Evolutionary conservation across 768 basidiomycete genomes (phyloP), one percentile per base, ranked within the genome.

Genomic region (Boletus sp.): DNA sequence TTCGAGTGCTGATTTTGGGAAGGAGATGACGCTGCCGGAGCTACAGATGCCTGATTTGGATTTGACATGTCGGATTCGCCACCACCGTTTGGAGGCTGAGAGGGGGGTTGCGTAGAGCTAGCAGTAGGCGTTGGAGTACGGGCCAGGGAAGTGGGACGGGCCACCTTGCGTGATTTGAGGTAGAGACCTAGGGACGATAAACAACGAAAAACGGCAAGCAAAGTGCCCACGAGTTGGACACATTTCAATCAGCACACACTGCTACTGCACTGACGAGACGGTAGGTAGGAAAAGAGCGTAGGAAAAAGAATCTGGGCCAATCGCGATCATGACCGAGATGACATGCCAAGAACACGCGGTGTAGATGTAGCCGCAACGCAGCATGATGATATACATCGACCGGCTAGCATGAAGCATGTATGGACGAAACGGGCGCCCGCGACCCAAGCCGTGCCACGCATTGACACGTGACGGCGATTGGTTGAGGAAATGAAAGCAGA

Each of bases 101-200:
- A 58, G 39, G 68, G 72, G 66, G 57, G 63, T 47, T 66, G 68
- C 60, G 67, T 59, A 55, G 71, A 71, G 66, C 68, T 64, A 64
- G 61, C 61, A 44, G 70, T 62, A 59, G 72, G 69, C 37, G 69
- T 73, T 63, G 73, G 73, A 55, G 73, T 64, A 53, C 72, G 76
- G 28, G 76, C 81, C 57, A 87, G 79, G 55, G 81, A 80, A 50
- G 84, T 75, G 55, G 88, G 89, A 58, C 88, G 86, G 65, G 86
- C 83, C 74, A 85, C 86, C 73, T 84, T 83, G 72, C 86, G 84
- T 61, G 86, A 83, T 81, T 90, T 92, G 80, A 87, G 86, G 79
- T 92, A 92, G 69, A 91, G 87, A 64, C 89, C 90, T 92, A 79
- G 40, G 50, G 66, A 55, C 64, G 59, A 70, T 67, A 68, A 69